Evolutionary conservation across 208 protist genomes (phyloP).

Genomic region (Strigomonas culicis): DNA sequence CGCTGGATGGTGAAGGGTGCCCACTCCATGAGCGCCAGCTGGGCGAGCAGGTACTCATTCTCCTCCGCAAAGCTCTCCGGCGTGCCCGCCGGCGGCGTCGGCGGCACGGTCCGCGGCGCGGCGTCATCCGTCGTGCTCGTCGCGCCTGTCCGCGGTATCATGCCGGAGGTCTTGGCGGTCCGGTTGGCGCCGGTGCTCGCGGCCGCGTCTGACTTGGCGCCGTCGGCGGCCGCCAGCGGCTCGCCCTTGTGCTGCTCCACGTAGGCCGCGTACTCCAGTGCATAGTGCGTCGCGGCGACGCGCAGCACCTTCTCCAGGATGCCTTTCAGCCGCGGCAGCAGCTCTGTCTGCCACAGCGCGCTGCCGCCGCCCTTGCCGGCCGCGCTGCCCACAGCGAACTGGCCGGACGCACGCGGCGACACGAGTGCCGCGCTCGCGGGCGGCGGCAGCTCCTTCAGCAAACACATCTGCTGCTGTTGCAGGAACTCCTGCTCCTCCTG

Average conservation of each 20-base stretch:
- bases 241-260: neutral
- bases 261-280: neutral
- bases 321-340: conserved; percentile 20
- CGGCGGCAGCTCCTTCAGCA: neutral
- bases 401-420: too few relatives aligned
- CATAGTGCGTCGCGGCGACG: conserved; percentile 27
- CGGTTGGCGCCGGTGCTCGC: neutral
- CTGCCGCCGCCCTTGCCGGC: too few relatives aligned
- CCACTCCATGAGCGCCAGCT: conserved; percentile 59
- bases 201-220: neutral
- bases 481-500: conserved; percentile 35
- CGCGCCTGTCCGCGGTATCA: neutral
- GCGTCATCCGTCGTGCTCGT: neutral
- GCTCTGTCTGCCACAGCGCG: conserved; percentile 6
- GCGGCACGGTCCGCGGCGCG: neutral
- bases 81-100: conserved; percentile 30
- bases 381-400: too few relatives aligned
- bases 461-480: neutral
- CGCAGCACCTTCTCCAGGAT: conserved; percentile 52
- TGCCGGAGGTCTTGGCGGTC: conserved; percentile 10
- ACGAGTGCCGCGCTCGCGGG: neutral
- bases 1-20: conserved; percentile 73
- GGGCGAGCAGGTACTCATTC: conserved; percentile 70
- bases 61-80: conserved; percentile 64
- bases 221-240: neutral